Evolutionary conservation across 805 yeast genomes (phyloP).

Genomic region (Saccharomyces cerevisiae): DNA sequence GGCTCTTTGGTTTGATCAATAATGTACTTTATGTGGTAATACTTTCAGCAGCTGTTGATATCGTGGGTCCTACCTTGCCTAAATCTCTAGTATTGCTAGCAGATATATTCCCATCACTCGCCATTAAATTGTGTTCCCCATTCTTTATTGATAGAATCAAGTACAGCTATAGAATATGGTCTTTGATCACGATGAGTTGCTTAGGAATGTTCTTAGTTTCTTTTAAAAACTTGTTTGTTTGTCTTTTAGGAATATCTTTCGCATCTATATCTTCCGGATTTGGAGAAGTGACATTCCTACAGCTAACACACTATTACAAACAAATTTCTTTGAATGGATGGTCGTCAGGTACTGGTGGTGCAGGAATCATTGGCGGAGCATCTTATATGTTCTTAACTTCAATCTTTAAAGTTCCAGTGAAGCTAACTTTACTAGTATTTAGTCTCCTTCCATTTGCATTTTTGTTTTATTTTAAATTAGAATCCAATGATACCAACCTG

Average conservation of each 20-base stretch:
- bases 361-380: constrained; percentile 81
- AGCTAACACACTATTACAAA: constrained; percentile 70
- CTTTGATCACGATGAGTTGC: constrained; percentile 50
- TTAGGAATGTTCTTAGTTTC: constrained; percentile 65
- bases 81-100: constrained; percentile 80
- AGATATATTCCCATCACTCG: constrained; percentile 77
- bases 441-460: constrained; percentile 49
- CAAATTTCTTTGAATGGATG: constrained; percentile 68
- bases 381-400: constrained; percentile 66
- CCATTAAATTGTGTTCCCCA: constrained; percentile 66
- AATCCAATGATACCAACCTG: background rate
- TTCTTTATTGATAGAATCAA: constrained; percentile 63
- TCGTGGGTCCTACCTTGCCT: constrained; percentile 77
- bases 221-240: constrained; percentile 30
- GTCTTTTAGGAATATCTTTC: constrained; percentile 60
- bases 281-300: constrained; percentile 85
- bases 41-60: constrained; percentile 82
- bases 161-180: constrained; percentile 46
- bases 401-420: constrained; percentile 48
- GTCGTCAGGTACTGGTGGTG: constrained; percentile 94
- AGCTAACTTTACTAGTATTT: constrained; percentile 49
- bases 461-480: constrained; percentile 30
- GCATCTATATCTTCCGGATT: constrained; percentile 83
- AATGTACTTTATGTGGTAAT: constrained; percentile 88
- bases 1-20: constrained; percentile 79